Conservation (phyloP, 2,329 filamentous ascomycete species). For the Metarhizium rileyi region DNA sequence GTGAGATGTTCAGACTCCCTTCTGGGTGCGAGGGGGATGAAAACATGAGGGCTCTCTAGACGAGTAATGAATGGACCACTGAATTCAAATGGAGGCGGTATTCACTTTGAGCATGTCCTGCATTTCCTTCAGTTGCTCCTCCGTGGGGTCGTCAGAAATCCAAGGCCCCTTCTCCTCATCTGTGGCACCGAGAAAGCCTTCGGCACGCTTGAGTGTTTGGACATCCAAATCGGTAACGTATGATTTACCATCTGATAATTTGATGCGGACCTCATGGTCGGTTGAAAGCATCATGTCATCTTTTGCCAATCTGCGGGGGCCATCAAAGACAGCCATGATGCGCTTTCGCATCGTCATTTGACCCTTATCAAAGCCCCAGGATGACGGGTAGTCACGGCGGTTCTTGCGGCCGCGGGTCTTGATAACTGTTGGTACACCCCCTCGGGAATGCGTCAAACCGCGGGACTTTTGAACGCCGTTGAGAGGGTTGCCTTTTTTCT, state of each 20-base stretch:
- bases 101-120: conserved; percentile 35
- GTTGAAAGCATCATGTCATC: conserved; percentile 98
- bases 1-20: not conserved
- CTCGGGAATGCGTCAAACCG: conserved; percentile 69
- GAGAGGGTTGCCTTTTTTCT: conserved; percentile 44
- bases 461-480: conserved; percentile 57
- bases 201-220: conserved; percentile 78
- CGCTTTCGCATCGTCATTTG: conserved; percentile 99
- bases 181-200: conserved; percentile 70
- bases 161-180: conserved; percentile 82
- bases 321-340: conserved; percentile 87
- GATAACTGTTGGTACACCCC: conserved; percentile 50
- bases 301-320: conserved; percentile 79
- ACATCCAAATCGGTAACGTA: conserved; percentile 93
- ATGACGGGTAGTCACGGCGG: conserved; percentile 84
- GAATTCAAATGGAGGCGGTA: conserved; percentile 10
- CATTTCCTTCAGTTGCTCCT: conserved; percentile 51
- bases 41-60: not conserved
- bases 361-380: conserved; percentile 84
- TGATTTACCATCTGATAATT: conserved; percentile 61
- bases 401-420: conserved; percentile 70
- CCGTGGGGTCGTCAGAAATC: conserved; percentile 62
- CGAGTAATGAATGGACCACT: not conserved
- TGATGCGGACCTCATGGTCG: conserved; percentile 85
- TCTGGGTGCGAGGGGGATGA: not conserved